Base-by-base conservation (phyloP, 2,329 filamentous ascomycete species). In the Neofusicoccum kwambonambiense region DNA sequence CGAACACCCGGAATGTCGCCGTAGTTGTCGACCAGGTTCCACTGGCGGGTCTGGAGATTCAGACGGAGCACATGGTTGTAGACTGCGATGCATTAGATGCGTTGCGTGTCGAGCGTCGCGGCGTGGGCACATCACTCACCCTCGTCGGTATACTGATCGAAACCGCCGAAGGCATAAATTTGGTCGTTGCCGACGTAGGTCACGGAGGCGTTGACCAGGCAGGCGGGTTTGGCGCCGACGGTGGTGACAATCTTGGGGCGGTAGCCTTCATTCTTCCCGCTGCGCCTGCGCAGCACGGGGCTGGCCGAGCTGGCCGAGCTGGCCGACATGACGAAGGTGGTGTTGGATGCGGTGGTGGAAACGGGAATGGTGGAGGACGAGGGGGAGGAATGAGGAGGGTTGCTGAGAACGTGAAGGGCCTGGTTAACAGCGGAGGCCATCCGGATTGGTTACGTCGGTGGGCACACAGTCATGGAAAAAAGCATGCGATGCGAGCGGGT, bases 141-240 rank as follows among this genome's bases (percentile, higher is more conserved):
- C 81, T 99, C 95, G 76, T 99, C 95, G 0, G 95, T 99, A 75
- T 97, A 98, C 78, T 98, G 94, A 75, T 99, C 95, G 74, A 99
- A 99, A 17, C 95, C 95, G 49, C 95, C 95, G 82, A 99, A 99
- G 11, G 94, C 95, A 78, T 96, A 98, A 71, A 99, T 98, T 78
- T 95, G 89, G 76, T 98, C 95, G 79, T 97, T 95, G 66, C 93
- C 93, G 73, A 95, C 97, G 77, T 97, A 97, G n/a, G 95, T 99
- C 67, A 98, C 94, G 0, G 95, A 98, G 61, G 95, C 95, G 82
- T 99, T 99, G 70, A 99, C 94, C 57, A 99, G 84, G 75, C 94
- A 98, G 41, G 95, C 93, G 42, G 95, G 95, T 69, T 93, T 87
- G 78, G 82, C 81, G 65, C 82, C 82, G 58, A 84, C 78, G 11